Evolutionary conservation across 2,329 filamentous ascomycete genomes (phyloP).

Genomic region (Aspergillus nomiae): DNA sequence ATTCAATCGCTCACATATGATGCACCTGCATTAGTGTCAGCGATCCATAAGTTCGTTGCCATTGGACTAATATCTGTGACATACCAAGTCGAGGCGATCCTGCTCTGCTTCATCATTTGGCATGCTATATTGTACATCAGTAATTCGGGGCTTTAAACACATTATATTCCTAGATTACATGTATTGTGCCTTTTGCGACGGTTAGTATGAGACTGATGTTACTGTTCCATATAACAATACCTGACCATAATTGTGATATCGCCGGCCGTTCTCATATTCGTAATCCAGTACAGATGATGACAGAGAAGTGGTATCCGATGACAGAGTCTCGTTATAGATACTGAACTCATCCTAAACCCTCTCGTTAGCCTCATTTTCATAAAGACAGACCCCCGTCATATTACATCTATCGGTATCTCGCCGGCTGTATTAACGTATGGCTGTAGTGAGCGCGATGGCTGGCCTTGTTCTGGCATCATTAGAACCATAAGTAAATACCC

Average conservation of each 20-base stretch:
- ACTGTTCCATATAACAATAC: conserved; percentile 7
- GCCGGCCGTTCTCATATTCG: neutral
- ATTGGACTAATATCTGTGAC: accelerated
- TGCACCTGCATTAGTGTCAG: neutral
- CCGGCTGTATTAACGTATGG: neutral
- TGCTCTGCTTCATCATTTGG: neutral
- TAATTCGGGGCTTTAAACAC: accelerated
- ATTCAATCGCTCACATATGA: neutral
- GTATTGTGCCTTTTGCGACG: neutral
- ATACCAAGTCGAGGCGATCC: neutral
- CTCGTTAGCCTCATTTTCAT: neutral
- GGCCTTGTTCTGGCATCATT: neutral
- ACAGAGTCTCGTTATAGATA: neutral
- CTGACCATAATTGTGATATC: neutral
- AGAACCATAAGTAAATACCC: too few relatives aligned
- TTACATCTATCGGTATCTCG: neutral
- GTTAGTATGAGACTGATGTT: neutral
- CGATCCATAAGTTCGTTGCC: too few relatives aligned
- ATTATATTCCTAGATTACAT: neutral
- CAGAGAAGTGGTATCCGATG: neutral
- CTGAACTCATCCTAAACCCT: neutral
- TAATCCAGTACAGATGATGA: neutral
- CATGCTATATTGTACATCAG: neutral
- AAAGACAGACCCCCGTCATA: too few relatives aligned
- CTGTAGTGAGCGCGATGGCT: neutral